Evolutionary conservation across 768 basidiomycete genomes (phyloP).

Genomic region (Podaxis pistillaris): DNA sequence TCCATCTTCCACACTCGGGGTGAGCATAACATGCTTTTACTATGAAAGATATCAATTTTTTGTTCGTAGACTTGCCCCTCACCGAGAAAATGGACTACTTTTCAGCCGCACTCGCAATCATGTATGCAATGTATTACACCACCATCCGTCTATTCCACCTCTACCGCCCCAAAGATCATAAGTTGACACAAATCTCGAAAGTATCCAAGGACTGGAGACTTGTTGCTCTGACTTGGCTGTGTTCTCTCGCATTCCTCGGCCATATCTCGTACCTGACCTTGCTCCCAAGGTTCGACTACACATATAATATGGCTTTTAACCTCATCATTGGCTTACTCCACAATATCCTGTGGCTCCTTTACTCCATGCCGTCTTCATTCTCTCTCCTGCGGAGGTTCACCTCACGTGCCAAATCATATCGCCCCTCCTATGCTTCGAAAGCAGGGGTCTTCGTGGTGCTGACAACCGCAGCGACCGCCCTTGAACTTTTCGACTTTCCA

Average conservation of each 20-base stretch:
- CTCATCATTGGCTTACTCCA: slow-evolving; percentile 72
- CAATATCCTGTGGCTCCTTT: slow-evolving; percentile 80
- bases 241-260: slow-evolving; percentile 52
- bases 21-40: slow-evolving; percentile 31
- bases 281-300: slow-evolving; percentile 84
- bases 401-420: slow-evolving; percentile 50
- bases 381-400: slow-evolving; percentile 56
- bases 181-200: slow-evolving; percentile 20
- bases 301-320: slow-evolving; percentile 91
- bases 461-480: slow-evolving; percentile 68
- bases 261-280: slow-evolving; percentile 81
- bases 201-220: slow-evolving; percentile 21
- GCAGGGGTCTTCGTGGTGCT: slow-evolving; percentile 62
- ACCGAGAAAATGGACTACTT: slow-evolving; percentile 97
- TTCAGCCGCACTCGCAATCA: slow-evolving; percentile 82
- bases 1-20: slow-evolving; percentile 91
- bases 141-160: slow-evolving; percentile 76
- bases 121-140: slow-evolving; percentile 78
- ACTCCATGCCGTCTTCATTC: slow-evolving; percentile 52
- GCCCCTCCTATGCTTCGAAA: slow-evolving; percentile 52
- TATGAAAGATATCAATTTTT: neutral
- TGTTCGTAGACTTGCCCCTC: slow-evolving; percentile 59
- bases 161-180: slow-evolving; percentile 40
- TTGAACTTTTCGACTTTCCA: slow-evolving; percentile 93
- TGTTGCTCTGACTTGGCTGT: slow-evolving; percentile 48